A percentile compares a stretch with the other conserved stretches of the same genome.
These are phyloP conservation scores for Rubia yunnanensis DNA, from an alignment of 257 asterid genomes.

Conservation along the genomic window DNA sequence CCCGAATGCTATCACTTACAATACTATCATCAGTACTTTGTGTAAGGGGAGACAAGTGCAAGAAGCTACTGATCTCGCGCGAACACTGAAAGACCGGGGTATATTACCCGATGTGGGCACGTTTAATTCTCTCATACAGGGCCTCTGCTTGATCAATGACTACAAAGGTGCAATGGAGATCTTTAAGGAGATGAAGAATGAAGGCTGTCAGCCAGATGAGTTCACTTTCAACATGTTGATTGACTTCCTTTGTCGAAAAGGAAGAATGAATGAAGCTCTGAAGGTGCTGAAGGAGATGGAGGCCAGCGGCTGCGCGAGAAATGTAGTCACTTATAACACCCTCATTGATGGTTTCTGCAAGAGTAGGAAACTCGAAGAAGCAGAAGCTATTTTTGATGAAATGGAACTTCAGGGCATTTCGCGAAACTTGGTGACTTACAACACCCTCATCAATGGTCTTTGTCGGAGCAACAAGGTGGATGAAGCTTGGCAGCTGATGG, in stretches of 20 bases:
- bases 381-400: slow-evolving; percentile 83
- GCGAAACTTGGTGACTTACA: slow-evolving; percentile 61
- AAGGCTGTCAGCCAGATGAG: slow-evolving; percentile 82
- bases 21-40: slow-evolving; percentile 60
- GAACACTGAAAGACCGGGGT: slow-evolving; percentile 45
- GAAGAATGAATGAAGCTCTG: slow-evolving; percentile 61
- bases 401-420: slow-evolving; percentile 86
- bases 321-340: slow-evolving; percentile 62
- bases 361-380: slow-evolving; percentile 57
- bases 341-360: slow-evolving; percentile 83
- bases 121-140: slow-evolving; percentile 74
- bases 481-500: slow-evolving; percentile 87
- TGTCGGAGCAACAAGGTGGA: slow-evolving; percentile 65
- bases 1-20: slow-evolving; percentile 69
- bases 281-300: slow-evolving; percentile 77
- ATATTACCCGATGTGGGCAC: slow-evolving; percentile 66
- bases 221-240: slow-evolving; percentile 82
- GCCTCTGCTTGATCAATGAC: slow-evolving; percentile 51
- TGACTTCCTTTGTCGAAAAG: slow-evolving; percentile 57
- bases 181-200: slow-evolving; percentile 58
- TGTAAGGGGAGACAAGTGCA: slow-evolving; percentile 69
- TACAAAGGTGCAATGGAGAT: slow-evolving; percentile 48
- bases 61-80: slow-evolving; percentile 74
- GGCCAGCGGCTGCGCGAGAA: slow-evolving; percentile 63
- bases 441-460: slow-evolving; percentile 83